Evolutionary conservation across 2,329 filamentous ascomycete genomes (phyloP).

Genomic region (Aureobasidium sp.): DNA sequence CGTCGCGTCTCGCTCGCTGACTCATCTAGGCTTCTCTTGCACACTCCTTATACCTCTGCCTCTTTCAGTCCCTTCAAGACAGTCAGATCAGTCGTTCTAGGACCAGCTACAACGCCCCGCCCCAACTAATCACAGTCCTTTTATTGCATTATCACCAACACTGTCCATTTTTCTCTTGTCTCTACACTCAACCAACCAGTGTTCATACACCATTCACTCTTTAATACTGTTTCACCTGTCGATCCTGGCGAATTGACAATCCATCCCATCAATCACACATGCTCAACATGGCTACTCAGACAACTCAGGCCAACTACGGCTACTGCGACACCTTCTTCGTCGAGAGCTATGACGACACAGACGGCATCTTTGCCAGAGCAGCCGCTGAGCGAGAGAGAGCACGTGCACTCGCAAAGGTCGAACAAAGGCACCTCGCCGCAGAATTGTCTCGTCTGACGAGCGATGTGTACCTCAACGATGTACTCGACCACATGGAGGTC

Average conservation of each 20-base stretch:
- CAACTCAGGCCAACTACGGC: conserved; percentile 47
- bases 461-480: conserved; percentile 90
- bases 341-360: conserved; percentile 52
- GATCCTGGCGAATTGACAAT: conserved; percentile 44
- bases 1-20: conserved; percentile 6
- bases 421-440: conserved; percentile 80
- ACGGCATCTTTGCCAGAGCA: conserved; percentile 47
- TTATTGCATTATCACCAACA: conserved; percentile 36
- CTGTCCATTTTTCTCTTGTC: conserved; percentile 33
- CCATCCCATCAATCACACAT: conserved; percentile 35
- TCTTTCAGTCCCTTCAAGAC: conserved; percentile 22
- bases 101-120: conserved; percentile 27
- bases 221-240: conserved; percentile 28
- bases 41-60: conserved; percentile 27
- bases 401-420: conserved; percentile 70
- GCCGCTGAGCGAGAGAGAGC: conserved; percentile 68
- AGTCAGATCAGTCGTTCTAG: conserved; percentile 10
- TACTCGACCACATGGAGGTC: conserved; percentile 85
- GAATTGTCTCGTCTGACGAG: conserved; percentile 78
- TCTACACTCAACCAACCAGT: conserved; percentile 12
- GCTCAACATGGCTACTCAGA: conserved; percentile 50
- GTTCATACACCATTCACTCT: conserved; percentile 22
- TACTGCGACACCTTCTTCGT: conserved; percentile 64
- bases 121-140: conserved; percentile 55
- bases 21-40: conserved; percentile 17